These are phyloP conservation scores for Vanrija sp. DNA, from an alignment of 1,284 basidiomycete species.

Conservation along the genomic window DNA sequence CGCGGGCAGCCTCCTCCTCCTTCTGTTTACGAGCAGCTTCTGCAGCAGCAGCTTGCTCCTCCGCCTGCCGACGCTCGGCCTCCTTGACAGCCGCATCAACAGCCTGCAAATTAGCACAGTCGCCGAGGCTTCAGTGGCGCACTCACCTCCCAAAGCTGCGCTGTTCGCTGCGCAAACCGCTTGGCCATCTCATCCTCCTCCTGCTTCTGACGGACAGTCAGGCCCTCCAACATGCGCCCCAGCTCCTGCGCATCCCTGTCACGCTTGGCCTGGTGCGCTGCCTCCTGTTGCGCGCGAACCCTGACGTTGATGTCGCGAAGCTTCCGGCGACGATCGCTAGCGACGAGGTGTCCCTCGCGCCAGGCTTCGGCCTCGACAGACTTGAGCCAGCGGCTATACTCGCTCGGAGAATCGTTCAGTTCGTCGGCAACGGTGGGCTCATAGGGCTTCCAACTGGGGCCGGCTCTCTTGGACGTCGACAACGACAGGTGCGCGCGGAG, in stretches of 20 bases:
- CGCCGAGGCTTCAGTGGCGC: neutral
- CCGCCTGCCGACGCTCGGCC: conserved; percentile 17
- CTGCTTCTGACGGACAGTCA: conserved; percentile 27
- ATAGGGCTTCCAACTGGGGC: conserved; percentile 3
- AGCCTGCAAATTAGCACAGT: conserved; percentile 20
- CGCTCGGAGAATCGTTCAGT: conserved; percentile 23
- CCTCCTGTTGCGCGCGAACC: conserved; percentile 14
- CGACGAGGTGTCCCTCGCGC: conserved; percentile 10
- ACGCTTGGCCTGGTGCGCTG: conserved; percentile 9
- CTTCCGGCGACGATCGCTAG: neutral
- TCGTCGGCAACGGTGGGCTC: conserved; percentile 17
- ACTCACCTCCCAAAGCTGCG: conserved; percentile 40
- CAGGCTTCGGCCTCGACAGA: conserved; percentile 36
- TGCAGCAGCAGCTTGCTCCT: conserved; percentile 13
- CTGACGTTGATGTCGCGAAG: conserved; percentile 6
- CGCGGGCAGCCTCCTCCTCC: conserved; percentile 25
- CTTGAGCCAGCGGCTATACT: conserved; percentile 31
- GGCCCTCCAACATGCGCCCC: conserved; percentile 28
- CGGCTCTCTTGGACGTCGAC: neutral
- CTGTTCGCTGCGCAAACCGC: conserved; percentile 33
- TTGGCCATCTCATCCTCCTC: conserved; percentile 31
- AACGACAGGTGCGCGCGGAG: neutral
- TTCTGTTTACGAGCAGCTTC: conserved; percentile 14
- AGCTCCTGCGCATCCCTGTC: conserved; percentile 35
- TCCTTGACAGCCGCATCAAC: conserved; percentile 37